Evolutionary conservation across 208 protist species (phyloP).

Genomic region (Jaenimonas drosophilae): DNA sequence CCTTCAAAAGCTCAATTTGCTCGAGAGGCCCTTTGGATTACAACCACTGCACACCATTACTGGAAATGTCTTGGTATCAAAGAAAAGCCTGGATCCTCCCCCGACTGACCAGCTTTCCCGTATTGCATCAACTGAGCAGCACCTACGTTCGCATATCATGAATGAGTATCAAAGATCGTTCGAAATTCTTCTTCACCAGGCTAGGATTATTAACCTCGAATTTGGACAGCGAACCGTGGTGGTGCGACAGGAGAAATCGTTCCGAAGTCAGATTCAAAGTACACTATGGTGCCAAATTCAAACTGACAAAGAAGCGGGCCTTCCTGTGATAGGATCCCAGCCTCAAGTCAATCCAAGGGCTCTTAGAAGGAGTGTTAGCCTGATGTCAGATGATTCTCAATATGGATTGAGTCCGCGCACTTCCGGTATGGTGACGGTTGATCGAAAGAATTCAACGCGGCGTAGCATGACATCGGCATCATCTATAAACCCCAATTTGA

Average conservation of each 20-base stretch:
- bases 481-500: constrained; percentile 66
- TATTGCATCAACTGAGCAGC: constrained; percentile 42
- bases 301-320: too few species aligned
- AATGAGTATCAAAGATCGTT: constrained; percentile 49
- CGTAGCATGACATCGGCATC: constrained; percentile 63
- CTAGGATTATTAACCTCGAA: constrained; percentile 7
- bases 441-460: constrained; percentile 55
- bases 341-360: too few species aligned
- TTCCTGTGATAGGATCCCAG: too few species aligned
- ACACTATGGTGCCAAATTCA: too few species aligned
- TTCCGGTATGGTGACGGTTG: constrained; percentile 45
- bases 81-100: constrained; percentile 23
- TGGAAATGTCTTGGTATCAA: constrained; percentile 25
- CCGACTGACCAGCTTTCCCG: constrained; percentile 30
- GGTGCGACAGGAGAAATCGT: too few species aligned
- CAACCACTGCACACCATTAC: constrained; percentile 27
- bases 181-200: too few species aligned
- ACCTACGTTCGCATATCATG: constrained; percentile 40
- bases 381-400: too few species aligned
- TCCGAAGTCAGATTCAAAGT: too few species aligned
- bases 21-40: constrained; percentile 19
- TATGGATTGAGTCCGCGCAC: too few species aligned
- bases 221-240: too few species aligned
- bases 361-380: too few species aligned
- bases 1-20: constrained; percentile 66